phyloP scores from a whole-genome alignment of 176 grass and related monocot species.

The Zoysia japonica region DNA sequence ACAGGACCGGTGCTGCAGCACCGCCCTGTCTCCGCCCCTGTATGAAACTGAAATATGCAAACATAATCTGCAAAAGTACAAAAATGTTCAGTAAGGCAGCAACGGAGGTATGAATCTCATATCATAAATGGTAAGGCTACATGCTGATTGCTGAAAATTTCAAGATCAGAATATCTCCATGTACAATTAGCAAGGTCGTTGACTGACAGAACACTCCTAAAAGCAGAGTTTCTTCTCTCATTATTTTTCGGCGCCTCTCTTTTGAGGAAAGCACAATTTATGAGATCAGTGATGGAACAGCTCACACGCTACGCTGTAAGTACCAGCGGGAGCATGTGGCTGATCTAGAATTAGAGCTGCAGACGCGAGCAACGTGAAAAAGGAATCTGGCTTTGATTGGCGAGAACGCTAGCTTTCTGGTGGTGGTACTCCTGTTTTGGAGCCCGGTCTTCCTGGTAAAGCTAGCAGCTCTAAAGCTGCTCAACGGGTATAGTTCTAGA shows the following conservation, averaged over 20 bases:
- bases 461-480: not conserved
- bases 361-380: constrained; percentile 26
- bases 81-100: constrained; percentile 6
- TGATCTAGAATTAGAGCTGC: constrained; percentile 5
- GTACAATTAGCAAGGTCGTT: not conserved
- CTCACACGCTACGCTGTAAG: not conserved
- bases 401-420: constrained; percentile 29
- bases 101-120: not conserved
- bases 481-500: not conserved
- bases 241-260: not conserved
- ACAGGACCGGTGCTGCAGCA: too few species aligned
- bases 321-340: constrained; percentile 28
- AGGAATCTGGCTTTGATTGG: constrained; percentile 54
- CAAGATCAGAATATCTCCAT: not conserved
- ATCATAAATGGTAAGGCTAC: not conserved
- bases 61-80: not conserved
- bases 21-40: too few species aligned
- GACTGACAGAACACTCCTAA: not conserved
- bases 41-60: not conserved
- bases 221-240: not conserved
- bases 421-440: constrained; percentile 29
- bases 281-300: constrained; percentile 28
- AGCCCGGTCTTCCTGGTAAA: constrained; percentile 20
- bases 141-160: not conserved
- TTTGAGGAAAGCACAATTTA: not conserved